These are phyloP conservation scores for Saksenaea oblongispora DNA, from an alignment of 371 early-diverging fungal genomes.

Conservation along the genomic window DNA sequence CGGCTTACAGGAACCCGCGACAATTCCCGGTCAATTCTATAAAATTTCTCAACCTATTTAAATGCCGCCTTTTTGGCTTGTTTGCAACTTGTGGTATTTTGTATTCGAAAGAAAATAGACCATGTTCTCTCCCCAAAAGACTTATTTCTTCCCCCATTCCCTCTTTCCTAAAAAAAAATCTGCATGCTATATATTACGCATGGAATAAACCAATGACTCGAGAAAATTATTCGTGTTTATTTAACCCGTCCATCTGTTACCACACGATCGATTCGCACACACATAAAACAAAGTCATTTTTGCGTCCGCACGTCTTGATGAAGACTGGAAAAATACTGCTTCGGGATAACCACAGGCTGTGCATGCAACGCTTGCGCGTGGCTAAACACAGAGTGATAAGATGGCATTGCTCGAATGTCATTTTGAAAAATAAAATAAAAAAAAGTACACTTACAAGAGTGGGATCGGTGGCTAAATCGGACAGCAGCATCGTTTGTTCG, in stretches of 20 bases:
- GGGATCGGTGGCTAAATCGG: constrained; percentile 84
- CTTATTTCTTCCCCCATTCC: too few species aligned
- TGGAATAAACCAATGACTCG: too few species aligned
- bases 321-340: constrained; percentile 92
- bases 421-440: neutral
- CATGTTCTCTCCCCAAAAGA: too few species aligned
- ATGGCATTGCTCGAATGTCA: neutral
- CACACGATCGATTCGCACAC: constrained; percentile 79
- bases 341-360: constrained; percentile 73
- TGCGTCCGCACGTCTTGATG: constrained; percentile 81
- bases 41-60: neutral
- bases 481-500: constrained; percentile 75
- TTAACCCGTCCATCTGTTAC: constrained; percentile 70
- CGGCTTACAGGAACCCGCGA: constrained; percentile 48
- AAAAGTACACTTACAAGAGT: constrained; percentile 56
- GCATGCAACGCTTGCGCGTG: constrained; percentile 72
- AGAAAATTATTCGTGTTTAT: too few species aligned
- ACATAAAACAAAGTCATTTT: constrained; percentile 93
- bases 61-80: neutral
- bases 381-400: constrained; percentile 32
- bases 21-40: constrained; percentile 33
- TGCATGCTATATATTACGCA: too few species aligned
- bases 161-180: too few species aligned
- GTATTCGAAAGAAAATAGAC: too few species aligned
- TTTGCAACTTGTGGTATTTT: neutral